Conservation (phyloP, 2,329 filamentous ascomycete genomes). For the Malbranchea zuffiana region DNA sequence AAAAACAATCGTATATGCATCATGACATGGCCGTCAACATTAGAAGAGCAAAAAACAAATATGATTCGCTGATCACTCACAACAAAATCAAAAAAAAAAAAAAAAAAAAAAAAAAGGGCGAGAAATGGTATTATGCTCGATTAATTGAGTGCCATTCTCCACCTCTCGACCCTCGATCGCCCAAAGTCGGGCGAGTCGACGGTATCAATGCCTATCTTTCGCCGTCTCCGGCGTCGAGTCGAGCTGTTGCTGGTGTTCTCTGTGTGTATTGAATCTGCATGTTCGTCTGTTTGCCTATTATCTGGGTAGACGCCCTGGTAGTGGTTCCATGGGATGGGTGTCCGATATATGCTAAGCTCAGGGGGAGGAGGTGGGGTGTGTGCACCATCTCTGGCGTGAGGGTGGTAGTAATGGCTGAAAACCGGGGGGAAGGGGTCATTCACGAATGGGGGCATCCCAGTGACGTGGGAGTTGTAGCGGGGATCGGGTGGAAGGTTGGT, state of each 20-base stretch:
- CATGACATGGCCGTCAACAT: too few species aligned
- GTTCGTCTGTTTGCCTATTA: too few species aligned
- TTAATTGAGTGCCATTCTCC: neutral
- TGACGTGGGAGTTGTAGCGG: neutral
- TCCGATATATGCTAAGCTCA: neutral
- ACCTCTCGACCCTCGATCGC: neutral
- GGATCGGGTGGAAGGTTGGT: neutral
- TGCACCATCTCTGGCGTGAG: neutral
- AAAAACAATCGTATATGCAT: too few species aligned
- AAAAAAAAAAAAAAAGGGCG: too few species aligned
- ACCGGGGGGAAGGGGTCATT: conserved; percentile 3
- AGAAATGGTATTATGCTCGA: neutral
- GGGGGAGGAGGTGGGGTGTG: conserved; percentile 4
- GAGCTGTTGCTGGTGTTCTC: neutral
- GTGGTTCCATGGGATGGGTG: neutral
- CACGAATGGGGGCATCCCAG: too few species aligned
- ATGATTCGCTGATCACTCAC: too few species aligned
- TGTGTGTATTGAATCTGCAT: neutral
- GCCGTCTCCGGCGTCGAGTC: conserved; percentile 4
- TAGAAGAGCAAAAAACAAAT: too few species aligned
- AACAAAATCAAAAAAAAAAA: too few species aligned
- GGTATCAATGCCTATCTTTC: conserved; percentile 1
- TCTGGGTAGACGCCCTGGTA: neutral
- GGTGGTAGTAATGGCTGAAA: conserved; percentile 1
- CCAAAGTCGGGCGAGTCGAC: neutral